These are phyloP conservation scores for Salix dunnii DNA, from an alignment of 345 rosid genomes.

Conservation along the genomic window DNA sequence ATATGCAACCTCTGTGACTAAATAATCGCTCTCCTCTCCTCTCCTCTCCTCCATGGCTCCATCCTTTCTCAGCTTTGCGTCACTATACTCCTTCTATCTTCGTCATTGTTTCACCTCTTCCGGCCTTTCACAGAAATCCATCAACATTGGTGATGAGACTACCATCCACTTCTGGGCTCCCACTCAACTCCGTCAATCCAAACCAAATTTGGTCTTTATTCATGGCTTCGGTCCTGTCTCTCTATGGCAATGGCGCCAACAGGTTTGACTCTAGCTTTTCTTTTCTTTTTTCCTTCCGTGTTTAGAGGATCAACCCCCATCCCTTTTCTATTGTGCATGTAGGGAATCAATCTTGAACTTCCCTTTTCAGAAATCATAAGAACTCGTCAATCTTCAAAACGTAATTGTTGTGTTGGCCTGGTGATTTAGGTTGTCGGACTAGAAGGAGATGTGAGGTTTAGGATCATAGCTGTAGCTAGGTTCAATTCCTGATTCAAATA, in stretches of 20 bases:
- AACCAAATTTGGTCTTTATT: conserved; percentile 56
- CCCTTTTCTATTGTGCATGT: no score
- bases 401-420: no score
- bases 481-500: no score
- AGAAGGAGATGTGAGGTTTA: no score
- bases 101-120: conserved; percentile 64
- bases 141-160: conserved; percentile 48
- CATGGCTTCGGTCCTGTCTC: conserved; percentile 87
- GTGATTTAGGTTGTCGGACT: no score
- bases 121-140: conserved; percentile 51
- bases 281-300: not conserved
- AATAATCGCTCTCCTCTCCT: not conserved
- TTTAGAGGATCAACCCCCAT: not conserved
- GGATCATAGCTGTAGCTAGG: no score
- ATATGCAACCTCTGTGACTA: not conserved
- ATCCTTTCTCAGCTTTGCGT: conserved; percentile 53
- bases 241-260: conserved; percentile 78
- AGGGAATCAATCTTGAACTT: no score
- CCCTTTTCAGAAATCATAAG: no score
- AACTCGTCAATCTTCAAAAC: no score
- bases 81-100: conserved; percentile 58
- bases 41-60: conserved; percentile 31
- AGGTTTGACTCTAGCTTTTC: conserved; percentile 11
- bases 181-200: not conserved
- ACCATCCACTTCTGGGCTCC: conserved; percentile 63